A percentile compares a stretch with the other conserved stretches of the same genome.
These are phyloP conservation scores for Lignosus rhinocerotis DNA, from an alignment of 1,284 basidiomycete genomes.

Conservation along the genomic window DNA sequence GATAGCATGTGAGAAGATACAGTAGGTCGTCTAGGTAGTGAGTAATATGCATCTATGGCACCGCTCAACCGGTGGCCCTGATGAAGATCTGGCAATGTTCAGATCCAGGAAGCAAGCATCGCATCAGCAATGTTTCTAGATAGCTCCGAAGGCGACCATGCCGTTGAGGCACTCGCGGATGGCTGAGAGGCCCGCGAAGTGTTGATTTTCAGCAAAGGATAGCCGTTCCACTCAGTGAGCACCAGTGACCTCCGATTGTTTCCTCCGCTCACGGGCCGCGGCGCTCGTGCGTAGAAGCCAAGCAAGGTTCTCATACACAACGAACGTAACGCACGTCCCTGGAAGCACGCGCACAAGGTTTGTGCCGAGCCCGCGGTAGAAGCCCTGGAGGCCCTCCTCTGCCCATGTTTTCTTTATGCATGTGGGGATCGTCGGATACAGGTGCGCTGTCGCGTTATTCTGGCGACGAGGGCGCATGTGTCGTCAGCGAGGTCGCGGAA, in stretches of 20 bases:
- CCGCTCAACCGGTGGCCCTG: too few relatives aligned
- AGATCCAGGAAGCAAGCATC: not conserved
- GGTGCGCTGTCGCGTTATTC: conserved; percentile 60
- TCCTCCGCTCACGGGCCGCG: conserved; percentile 30
- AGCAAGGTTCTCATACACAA: conserved; percentile 95
- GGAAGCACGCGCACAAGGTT: conserved; percentile 96
- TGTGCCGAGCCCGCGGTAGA: conserved; percentile 95
- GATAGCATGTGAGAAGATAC: not conserved
- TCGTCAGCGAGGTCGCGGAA: not conserved
- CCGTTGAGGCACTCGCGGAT: too few relatives aligned
- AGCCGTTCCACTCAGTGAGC: not conserved
- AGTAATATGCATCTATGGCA: not conserved
- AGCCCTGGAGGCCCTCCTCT: conserved; percentile 81
- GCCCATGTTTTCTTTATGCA: conserved; percentile 82
- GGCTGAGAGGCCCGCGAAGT: too few relatives aligned
- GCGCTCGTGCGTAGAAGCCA: conserved; percentile 77
- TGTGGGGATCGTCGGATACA: conserved; percentile 82
- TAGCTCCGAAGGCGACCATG: not conserved
- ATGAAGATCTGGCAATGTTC: not conserved
- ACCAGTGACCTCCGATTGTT: not conserved
- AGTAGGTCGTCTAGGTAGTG: not conserved
- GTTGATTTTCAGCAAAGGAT: too few relatives aligned
- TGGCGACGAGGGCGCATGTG: conserved; percentile 28
- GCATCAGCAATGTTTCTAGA: not conserved
- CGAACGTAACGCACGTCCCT: conserved; percentile 97